Conservation (phyloP, 2,329 filamentous ascomycete species). For the Anthostomella pinea region DNA sequence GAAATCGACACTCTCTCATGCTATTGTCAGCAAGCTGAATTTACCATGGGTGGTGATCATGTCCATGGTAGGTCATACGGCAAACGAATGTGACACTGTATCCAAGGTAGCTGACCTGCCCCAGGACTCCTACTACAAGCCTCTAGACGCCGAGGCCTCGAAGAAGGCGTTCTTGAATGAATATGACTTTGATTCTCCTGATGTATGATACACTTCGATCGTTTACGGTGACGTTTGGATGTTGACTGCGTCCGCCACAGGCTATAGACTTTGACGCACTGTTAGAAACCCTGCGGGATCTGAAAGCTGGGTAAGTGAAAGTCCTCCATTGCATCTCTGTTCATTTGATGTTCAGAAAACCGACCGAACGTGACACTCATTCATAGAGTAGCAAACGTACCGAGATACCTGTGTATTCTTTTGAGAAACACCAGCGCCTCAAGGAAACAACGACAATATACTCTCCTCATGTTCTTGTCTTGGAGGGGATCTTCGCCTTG, state of each 20-base stretch:
- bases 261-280: constrained; percentile 93
- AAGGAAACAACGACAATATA: constrained; percentile 84
- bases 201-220: constrained; percentile 41
- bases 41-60: constrained; percentile 97
- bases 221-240: constrained; percentile 6
- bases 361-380: constrained; percentile 9
- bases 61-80: constrained; percentile 69
- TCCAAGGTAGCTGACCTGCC: constrained; percentile 16
- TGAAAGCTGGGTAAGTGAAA: constrained; percentile 78
- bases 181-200: constrained; percentile 92
- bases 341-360: constrained; percentile 1
- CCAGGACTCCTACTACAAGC: constrained; percentile 97
- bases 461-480: constrained; percentile 89
- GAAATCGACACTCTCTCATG: constrained; percentile 90
- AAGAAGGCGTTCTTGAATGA: constrained; percentile 82
- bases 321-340: not conserved
- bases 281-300: constrained; percentile 72
- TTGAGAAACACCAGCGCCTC: constrained; percentile 81
- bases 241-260: constrained; percentile 32
- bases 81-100: constrained; percentile 13
- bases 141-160: constrained; percentile 74
- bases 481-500: constrained; percentile 94
- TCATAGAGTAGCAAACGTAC: constrained; percentile 64
- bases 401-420: constrained; percentile 93
- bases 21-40: constrained; percentile 85